Evolutionary conservation across 1,284 basidiomycete species (phyloP).

Genomic region (Ceratobasidium sp.): DNA sequence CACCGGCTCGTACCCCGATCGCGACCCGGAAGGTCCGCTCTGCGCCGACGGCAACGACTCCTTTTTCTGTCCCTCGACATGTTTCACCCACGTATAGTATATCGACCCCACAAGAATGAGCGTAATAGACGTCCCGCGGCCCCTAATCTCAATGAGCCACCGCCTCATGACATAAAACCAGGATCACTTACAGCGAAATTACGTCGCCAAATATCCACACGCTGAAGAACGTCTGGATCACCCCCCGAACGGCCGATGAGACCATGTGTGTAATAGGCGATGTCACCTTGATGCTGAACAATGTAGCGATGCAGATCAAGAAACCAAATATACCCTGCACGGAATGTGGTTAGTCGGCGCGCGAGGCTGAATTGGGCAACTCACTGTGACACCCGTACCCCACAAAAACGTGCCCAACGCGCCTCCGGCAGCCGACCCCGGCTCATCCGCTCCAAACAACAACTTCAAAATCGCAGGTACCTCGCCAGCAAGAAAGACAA

Average conservation of each 20-base stretch:
- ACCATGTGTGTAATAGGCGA: slow-evolving; percentile 93
- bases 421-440: slow-evolving; percentile 52
- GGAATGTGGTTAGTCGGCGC: not conserved
- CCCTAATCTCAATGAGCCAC: slow-evolving; percentile 54
- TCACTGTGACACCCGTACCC: slow-evolving; percentile 77
- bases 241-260: slow-evolving; percentile 83
- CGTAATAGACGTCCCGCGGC: slow-evolving; percentile 77
- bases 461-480: slow-evolving; percentile 64
- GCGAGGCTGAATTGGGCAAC: slow-evolving; percentile 43
- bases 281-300: slow-evolving; percentile 88
- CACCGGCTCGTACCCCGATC: slow-evolving; percentile 54
- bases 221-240: slow-evolving; percentile 77
- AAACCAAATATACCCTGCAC: slow-evolving; percentile 79
- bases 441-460: slow-evolving; percentile 56
- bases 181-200: slow-evolving; percentile 67
- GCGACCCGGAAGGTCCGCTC: not conserved
- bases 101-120: slow-evolving; percentile 81
- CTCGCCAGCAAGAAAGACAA: slow-evolving; percentile 75
- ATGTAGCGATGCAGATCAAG: slow-evolving; percentile 86
- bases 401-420: slow-evolving; percentile 71
- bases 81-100: slow-evolving; percentile 86
- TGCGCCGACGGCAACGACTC: slow-evolving; percentile 23
- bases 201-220: slow-evolving; percentile 77
- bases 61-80: slow-evolving; percentile 59
- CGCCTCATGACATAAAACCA: slow-evolving; percentile 30